Base-by-base conservation (phyloP, 2,329 filamentous ascomycete genomes). In the Sclerotinia spermophila region DNA sequence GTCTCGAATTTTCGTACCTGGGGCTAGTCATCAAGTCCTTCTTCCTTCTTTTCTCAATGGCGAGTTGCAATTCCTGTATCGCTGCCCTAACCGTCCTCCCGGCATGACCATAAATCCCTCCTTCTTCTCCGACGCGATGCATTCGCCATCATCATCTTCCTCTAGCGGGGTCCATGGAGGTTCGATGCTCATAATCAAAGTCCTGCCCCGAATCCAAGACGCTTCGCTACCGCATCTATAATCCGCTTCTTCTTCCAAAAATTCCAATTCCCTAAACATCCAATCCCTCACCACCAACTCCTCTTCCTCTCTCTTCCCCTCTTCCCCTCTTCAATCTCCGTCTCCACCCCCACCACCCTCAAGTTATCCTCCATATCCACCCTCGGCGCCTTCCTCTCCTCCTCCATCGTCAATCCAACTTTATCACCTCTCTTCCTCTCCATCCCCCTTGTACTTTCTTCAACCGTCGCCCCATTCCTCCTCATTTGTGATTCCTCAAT, bases 401-500 rank as follows among this genome's bases (percentile, higher is more conserved):
- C 33, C 35, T 30, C 62, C 48, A 30, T 66, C 19, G 45, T 53
- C 2, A n/a, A 5, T 2, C 45, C 27, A 13, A 35, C 45, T 10
- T 21, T 48, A n/a, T 66, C 44, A 0, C 62, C 62, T 68, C 77
- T 71, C 71, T 68, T 75, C 70, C 70, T 79, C 76, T 75, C 80
- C 77, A 68, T 77, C 74, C 78, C 77, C 55, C 74, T 75, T 58
- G 78, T 72, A 45, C 78, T 79, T 74, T 82, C 80, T 72, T 79
- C 77, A 69, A 80, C 79, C 73, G 79, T 82, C 44, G 81, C 81
- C 30, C 78, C 78, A 65, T 80, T 76, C 35, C 80, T 78, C 62
- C 82, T 82, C 35, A 78, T 78, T 58, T 85, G 81, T 64, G 86
- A 66, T 71, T 84, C 82, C n/a, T 79, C 81, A 68, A 90, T 84